phyloP scores from a whole-genome alignment of 768 basidiomycete species.

The Phanerodontia chrysosporium region DNA sequence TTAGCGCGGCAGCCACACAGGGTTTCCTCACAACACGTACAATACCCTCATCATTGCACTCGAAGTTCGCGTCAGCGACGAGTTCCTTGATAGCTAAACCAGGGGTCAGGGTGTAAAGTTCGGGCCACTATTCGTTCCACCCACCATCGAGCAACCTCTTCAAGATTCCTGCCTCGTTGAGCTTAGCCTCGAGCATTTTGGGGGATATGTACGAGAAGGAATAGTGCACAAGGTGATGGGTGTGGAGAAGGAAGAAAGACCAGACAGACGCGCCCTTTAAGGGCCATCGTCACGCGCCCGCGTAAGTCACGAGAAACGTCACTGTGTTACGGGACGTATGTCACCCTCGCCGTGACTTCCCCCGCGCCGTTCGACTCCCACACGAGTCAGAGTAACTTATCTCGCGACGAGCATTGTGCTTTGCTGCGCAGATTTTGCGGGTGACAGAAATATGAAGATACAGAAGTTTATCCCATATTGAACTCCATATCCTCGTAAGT shows the following conservation, averaged over 20 bases:
- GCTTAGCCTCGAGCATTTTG: slow-evolving; percentile 13
- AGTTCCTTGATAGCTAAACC: slow-evolving; percentile 90
- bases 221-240: not conserved
- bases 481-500: too few species aligned
- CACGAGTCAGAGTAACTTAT: too few species aligned
- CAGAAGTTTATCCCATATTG: too few species aligned
- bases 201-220: not conserved
- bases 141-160: slow-evolving; percentile 73
- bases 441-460: too few species aligned
- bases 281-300: not conserved
- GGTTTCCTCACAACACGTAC: slow-evolving; percentile 28
- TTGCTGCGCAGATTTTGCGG: too few species aligned
- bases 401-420: too few species aligned
- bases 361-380: too few species aligned
- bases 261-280: not conserved
- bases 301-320: not conserved
- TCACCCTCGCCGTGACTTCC: too few species aligned
- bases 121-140: slow-evolving; percentile 21
- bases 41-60: slow-evolving; percentile 94
- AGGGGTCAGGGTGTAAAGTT: not conserved
- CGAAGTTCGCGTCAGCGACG: slow-evolving; percentile 96
- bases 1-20: not conserved
- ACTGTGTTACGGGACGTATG: not conserved
- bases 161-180: slow-evolving; percentile 8
- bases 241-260: not conserved